Evolutionary conservation across 2,329 filamentous ascomycete species (phyloP).

Genomic region (Aspergillus sp.): DNA sequence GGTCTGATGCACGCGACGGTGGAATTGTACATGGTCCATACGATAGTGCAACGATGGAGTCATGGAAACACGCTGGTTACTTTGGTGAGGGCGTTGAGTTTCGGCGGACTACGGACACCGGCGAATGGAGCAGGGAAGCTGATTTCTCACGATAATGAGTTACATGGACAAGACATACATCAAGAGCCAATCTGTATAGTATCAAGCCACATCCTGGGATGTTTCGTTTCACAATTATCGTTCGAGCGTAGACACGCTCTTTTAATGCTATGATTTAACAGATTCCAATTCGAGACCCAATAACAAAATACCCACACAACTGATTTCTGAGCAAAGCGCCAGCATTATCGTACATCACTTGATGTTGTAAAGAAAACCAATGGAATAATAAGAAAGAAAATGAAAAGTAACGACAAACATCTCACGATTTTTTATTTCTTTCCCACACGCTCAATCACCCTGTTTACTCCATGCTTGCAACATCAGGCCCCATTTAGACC

Average conservation of each 20-base stretch:
- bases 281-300: conserved; percentile 24
- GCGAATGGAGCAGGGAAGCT: conserved; percentile 53
- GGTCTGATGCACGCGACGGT: conserved; percentile 83
- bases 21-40: conserved; percentile 82
- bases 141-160: conserved; percentile 51
- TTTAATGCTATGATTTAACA: conserved; percentile 10
- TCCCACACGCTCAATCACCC: conserved; percentile 6
- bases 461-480: conserved; percentile 12
- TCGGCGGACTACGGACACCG: conserved; percentile 56
- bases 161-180: not conserved
- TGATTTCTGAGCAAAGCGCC: conserved; percentile 33
- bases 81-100: conserved; percentile 87
- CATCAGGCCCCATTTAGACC: conserved; percentile 11
- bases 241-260: conserved; percentile 13
- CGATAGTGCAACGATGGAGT: conserved; percentile 79
- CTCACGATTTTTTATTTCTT: conserved; percentile 12
- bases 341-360: conserved; percentile 39
- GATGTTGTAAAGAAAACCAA: conserved; percentile 26
- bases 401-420: conserved; percentile 7
- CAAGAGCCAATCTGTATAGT: conserved; percentile 9
- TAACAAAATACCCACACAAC: conserved; percentile 22
- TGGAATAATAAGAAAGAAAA: conserved; percentile 16
- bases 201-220: conserved; percentile 4
- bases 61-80: conserved; percentile 89
- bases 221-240: conserved; percentile 23